phyloP scores from a whole-genome alignment of 371 early-diverging fungal genomes.

The Sporodiniella umbellata region DNA sequence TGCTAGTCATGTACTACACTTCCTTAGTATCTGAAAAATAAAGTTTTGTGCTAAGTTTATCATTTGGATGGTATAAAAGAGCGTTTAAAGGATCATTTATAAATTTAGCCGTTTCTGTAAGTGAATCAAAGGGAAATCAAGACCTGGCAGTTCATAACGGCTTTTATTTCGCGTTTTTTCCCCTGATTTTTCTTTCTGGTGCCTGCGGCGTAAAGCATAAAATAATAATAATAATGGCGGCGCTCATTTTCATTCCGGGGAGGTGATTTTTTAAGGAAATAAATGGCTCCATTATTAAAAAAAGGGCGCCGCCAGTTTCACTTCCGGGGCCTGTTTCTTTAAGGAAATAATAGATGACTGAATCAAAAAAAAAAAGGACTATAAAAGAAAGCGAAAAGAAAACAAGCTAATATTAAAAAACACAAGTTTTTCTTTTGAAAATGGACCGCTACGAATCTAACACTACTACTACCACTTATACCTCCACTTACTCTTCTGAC shows the following conservation, averaged over 20 bases:
- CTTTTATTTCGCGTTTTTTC: too few relatives aligned
- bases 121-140: background rate
- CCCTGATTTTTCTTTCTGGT: too few relatives aligned
- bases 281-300: too few relatives aligned
- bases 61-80: too few relatives aligned
- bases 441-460: background rate
- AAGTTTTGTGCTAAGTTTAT: background rate
- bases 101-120: background rate
- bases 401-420: background rate
- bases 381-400: background rate
- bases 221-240: too few relatives aligned
- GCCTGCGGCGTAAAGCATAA: too few relatives aligned
- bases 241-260: too few relatives aligned
- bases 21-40: too few relatives aligned
- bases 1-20: too few relatives aligned
- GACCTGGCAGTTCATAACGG: too few relatives aligned
- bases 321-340: background rate
- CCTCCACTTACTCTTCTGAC: background rate
- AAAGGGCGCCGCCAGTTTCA: background rate
- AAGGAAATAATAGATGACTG: background rate
- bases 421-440: background rate
- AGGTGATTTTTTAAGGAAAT: too few relatives aligned
- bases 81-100: background rate
- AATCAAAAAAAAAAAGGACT: background rate
- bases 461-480: slow-evolving; percentile 1